These are phyloP conservation scores for Perilla frutescens DNA, from an alignment of 257 asterid genomes.

Conservation along the genomic window DNA sequence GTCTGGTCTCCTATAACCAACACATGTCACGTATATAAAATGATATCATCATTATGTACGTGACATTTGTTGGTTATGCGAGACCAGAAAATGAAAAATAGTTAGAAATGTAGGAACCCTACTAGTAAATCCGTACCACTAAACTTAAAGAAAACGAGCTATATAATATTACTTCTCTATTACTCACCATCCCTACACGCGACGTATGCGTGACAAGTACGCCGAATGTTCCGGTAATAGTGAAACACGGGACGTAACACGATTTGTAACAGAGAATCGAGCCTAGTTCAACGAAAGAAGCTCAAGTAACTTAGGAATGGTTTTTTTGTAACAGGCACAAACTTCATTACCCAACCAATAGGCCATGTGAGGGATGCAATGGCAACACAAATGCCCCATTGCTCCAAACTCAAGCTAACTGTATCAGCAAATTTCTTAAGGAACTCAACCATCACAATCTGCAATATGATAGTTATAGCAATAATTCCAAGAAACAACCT, in stretches of 20 bases:
- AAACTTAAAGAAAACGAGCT: no score
- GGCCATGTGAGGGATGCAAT: conserved; percentile 55
- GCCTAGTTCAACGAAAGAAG: background rate
- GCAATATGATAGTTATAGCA: conserved; percentile 46
- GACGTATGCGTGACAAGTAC: no score
- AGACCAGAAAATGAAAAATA: background rate
- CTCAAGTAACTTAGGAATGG: conserved; percentile 41
- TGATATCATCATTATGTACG: background rate
- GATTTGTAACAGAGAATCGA: background rate
- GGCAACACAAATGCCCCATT: conserved; percentile 61
- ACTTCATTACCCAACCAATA: conserved; percentile 58
- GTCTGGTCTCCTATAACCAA: background rate
- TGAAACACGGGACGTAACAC: background rate
- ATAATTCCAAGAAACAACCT: conserved; percentile 57
- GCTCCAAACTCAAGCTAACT: conserved; percentile 47
- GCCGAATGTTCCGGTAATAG: no score
- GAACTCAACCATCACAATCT: conserved; percentile 60
- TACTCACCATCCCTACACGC: no score
- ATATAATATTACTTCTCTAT: no score
- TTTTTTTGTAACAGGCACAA: conserved; percentile 46
- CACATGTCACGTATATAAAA: background rate
- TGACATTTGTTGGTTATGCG: background rate
- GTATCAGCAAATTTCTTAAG: conserved; percentile 58
- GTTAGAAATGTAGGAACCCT: no score
- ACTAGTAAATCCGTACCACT: background rate